Evolutionary conservation across 495 filamentous ascomycete genomes (phyloP), one percentile per base, ranked within the genome.

Genomic region (Talaromyces thailandensis): DNA sequence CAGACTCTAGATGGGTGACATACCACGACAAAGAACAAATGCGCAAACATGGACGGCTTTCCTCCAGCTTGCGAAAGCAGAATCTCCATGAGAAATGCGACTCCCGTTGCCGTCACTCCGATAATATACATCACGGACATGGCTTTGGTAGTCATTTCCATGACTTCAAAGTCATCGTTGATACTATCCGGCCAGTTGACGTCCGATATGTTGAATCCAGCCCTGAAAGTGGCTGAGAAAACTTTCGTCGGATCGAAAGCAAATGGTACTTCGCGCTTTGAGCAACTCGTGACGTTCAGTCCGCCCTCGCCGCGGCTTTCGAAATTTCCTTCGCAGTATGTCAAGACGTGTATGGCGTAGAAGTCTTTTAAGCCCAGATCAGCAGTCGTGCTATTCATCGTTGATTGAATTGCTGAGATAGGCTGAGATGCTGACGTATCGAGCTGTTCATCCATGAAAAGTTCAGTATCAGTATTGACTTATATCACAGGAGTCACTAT

Each of bases 341-440:
- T 79, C 73, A 91, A 82, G 57, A 91, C 68, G 66, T 93, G 88
- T 23, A 86, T 67, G 45, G 84, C 85, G 73, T 93, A 93, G 74
- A 87, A 95, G 65, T 90, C 79, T n/a, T 83, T 77, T 57, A 90
- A 40, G 14, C 59, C 59, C 65, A 24, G 70, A 63, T 52, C 70
- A 55, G 29, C 68, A 52, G 9, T 60, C 63, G 51, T 67, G 40
- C 65, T 60, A n/a, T 63, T 67, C 32, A 28, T 65, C 29, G 69
- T 61, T 3, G 72, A 60, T 31, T 63, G 66, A 16, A 70, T 62
- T 5, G 67, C 60, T 31, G 69, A 58, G 16, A 61, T 60, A 73
- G 6, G 82, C 70, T 32, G 84, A 84, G 24, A 90, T 76, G 51
- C 71, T 18, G 87, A 86, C 29, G 85, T 84, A 73, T 90, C 87